Percentiles rank a stretch among this genome's conserved stretches.
Evolutionary conservation across 2,329 filamentous ascomycete genomes (phyloP).

Genomic region (Ustulina deusta): DNA sequence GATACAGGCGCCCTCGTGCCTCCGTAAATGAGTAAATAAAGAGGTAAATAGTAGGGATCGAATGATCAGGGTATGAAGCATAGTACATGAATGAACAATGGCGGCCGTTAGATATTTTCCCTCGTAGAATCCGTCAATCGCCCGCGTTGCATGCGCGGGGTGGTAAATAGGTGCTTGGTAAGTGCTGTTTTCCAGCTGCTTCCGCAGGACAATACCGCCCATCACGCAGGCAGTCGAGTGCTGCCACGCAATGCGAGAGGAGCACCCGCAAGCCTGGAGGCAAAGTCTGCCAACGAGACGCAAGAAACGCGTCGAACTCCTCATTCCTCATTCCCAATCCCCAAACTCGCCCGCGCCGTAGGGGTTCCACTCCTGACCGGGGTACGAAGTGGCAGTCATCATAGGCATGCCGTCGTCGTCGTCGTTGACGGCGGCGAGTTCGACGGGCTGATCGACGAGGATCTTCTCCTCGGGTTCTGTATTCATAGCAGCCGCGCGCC

Average conservation of each 20-base stretch:
- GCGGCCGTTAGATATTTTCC: neutral
- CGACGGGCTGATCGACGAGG: constrained; percentile 48
- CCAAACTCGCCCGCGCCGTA: constrained; percentile 53
- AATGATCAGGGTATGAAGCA: neutral
- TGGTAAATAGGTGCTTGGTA: neutral
- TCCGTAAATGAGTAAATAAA: neutral
- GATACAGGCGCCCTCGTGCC: neutral
- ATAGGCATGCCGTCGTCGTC: constrained; percentile 57
- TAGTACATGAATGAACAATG: neutral
- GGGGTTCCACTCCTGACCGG: constrained; percentile 68
- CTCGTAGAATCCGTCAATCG: neutral
- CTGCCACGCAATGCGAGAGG: neutral
- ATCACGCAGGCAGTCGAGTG: neutral
- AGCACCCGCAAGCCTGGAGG: neutral
- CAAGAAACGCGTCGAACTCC: neutral
- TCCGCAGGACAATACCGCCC: neutral
- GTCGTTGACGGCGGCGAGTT: constrained; percentile 49
- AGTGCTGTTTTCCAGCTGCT: neutral
- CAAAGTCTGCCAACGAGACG: neutral
- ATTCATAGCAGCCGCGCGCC: constrained; percentile 28
- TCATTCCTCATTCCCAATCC: constrained; percentile 48
- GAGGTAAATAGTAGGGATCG: neutral
- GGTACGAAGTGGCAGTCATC: constrained; percentile 68
- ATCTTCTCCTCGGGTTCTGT: constrained; percentile 55
- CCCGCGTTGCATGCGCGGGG: neutral